Base-by-base conservation (phyloP, 73 alveolate species). In the Vitrella brassicaformis region DNA sequence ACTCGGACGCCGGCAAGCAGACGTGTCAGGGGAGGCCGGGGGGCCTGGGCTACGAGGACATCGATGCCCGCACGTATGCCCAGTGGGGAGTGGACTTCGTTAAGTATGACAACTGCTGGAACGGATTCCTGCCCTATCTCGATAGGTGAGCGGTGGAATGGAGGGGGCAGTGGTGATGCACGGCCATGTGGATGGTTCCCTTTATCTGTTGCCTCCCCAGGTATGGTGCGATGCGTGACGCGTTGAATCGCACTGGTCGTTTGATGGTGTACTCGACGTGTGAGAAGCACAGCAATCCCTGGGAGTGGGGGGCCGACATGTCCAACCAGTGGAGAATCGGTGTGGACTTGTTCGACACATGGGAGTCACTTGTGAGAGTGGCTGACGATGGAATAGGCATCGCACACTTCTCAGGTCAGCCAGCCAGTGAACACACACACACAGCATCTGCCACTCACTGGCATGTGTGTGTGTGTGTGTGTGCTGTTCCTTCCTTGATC, bases 301-400 rank as follows among this genome's bases (percentile, higher is more conserved):
- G 91, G 76, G 84, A 75, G 19, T 94, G 97, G 95, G 98, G 94
- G 1, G 71, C 74, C 26, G 84, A 67, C 10, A 79, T 90, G 25
- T 98, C 98, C 31, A 96, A 96, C 82, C 77, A 94, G 72, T 94
- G 99, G 99, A 85, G 99, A 75, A 93, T 97, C 14, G 89, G 97
- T 14, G 87, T 80, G 19, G 98, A 92, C 80, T 89, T 90, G 56
- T 56, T 70, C 30, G 93, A 93, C 30, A 7, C 14, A 4, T 66
- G 31, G 30, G 25, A 0, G 26, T 31, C 30, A 9, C 27, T 31
- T 28, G 9, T 0, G 47, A 70, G 46, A 29, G 47, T 14, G 14
- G 30, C 72, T 28, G 45, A 47, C 68, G n/a, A n/a, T n/a, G n/a
- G n/a, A n/a, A n/a, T n/a, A n/a, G n/a, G n/a, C n/a, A n/a, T n/a